Evolutionary conservation across 2,329 filamentous ascomycete genomes (phyloP).

Genomic region (Elsinoe arachidis): DNA sequence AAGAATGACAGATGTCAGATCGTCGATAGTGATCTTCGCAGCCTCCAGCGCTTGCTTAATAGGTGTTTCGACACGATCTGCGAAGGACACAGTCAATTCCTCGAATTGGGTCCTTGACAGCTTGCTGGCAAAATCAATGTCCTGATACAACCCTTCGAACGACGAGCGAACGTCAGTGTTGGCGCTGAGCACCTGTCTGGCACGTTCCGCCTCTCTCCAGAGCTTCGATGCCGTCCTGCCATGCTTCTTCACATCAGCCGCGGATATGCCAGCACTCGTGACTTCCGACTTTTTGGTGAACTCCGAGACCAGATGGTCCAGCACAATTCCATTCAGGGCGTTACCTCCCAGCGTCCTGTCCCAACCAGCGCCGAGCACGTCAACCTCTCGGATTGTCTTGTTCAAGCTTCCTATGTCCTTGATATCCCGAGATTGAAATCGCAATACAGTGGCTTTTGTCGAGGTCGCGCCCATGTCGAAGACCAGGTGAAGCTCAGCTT

Average conservation of each 20-base stretch:
- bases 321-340: slow-evolving; percentile 74
- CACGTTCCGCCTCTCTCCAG: slow-evolving; percentile 81
- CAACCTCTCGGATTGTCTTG: slow-evolving; percentile 95
- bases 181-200: slow-evolving; percentile 85
- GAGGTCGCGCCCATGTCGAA: slow-evolving; percentile 98
- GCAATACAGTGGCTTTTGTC: slow-evolving; percentile 78
- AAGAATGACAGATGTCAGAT: slow-evolving; percentile 84
- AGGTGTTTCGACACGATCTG: slow-evolving; percentile 58
- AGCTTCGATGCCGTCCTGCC: slow-evolving; percentile 82
- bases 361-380: slow-evolving; percentile 78
- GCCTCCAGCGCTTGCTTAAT: slow-evolving; percentile 66
- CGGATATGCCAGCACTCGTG: slow-evolving; percentile 54
- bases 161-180: slow-evolving; percentile 72
- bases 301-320: slow-evolving; percentile 77
- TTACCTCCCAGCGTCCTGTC: slow-evolving; percentile 87
- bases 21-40: slow-evolving; percentile 62
- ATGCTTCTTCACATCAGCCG: slow-evolving; percentile 59
- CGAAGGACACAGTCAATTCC: slow-evolving; percentile 59
- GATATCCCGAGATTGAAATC: slow-evolving; percentile 78
- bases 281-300: slow-evolving; percentile 60
- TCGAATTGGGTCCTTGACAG: slow-evolving; percentile 74
- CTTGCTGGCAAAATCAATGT: slow-evolving; percentile 90
- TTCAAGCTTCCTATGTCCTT: slow-evolving; percentile 91
- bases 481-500: slow-evolving; percentile 84
- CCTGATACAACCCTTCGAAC: slow-evolving; percentile 85